Evolutionary conservation across 2,329 filamentous ascomycete genomes (phyloP).

Genomic region (Colletotrichum gloeosporioides): DNA sequence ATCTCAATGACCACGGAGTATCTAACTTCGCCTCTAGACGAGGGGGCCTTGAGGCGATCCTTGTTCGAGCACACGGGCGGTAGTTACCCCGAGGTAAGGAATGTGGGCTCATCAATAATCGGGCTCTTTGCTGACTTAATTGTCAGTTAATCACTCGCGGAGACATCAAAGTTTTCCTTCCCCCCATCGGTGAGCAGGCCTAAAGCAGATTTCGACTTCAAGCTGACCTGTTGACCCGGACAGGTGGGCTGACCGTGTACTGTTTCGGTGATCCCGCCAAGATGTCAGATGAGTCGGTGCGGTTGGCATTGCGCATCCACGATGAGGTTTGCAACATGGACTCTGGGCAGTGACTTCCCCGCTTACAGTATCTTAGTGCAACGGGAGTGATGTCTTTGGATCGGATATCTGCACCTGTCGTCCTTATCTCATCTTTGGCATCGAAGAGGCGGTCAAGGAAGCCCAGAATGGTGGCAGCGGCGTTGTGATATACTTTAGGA

Average conservation of each 20-base stretch:
- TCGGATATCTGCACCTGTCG: slow-evolving; percentile 98
- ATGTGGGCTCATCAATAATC: neutral
- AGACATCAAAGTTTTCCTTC: slow-evolving; percentile 94
- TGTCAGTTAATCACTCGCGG: slow-evolving; percentile 83
- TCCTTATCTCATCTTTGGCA: slow-evolving; percentile 95
- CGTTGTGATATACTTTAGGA: slow-evolving; percentile 98
- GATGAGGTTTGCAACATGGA: slow-evolving; percentile 54
- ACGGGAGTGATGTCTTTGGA: slow-evolving; percentile 96
- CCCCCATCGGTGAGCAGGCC: slow-evolving; percentile 74
- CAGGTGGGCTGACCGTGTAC: slow-evolving; percentile 90
- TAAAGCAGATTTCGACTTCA: neutral
- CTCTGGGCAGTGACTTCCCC: neutral
- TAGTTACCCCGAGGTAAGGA: slow-evolving; percentile 81
- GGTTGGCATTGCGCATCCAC: slow-evolving; percentile 82
- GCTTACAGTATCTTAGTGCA: slow-evolving; percentile 61
- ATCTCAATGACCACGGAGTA: neutral
- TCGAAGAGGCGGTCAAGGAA: slow-evolving; percentile 96
- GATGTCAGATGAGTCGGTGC: slow-evolving; percentile 85
- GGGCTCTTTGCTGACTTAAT: slow-evolving; percentile 25
- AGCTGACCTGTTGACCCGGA: neutral
- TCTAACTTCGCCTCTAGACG: slow-evolving; percentile 60
- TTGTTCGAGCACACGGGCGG: slow-evolving; percentile 96
- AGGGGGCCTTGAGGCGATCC: slow-evolving; percentile 82
- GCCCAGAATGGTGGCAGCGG: slow-evolving; percentile 93
- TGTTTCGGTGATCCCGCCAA: slow-evolving; percentile 95